Evolutionary conservation across 129 eudicot genomes (phyloP), one percentile per base, ranked within the genome.

Genomic region (Ambrosia artemisiifolia): DNA sequence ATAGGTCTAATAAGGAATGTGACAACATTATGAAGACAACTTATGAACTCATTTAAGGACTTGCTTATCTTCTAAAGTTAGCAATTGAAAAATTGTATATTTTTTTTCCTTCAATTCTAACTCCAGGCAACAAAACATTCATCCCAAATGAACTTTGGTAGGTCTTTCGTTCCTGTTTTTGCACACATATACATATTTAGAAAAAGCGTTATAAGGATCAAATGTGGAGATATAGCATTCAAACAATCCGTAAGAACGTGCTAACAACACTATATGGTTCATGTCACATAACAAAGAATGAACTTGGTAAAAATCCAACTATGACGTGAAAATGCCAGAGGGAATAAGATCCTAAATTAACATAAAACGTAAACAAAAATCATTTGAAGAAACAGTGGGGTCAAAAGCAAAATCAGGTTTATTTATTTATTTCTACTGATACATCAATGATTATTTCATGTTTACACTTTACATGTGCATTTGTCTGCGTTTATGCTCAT

Each of bases 51-150:
- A 19, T 19, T 18, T 43, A 65, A 17, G 42, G 28, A 9, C 60
- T 32, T 48, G 5, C 24, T 49, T n/a, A 68, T 33, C 30, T 68
- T 68, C 46, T 68, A 16, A n/a, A 49, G 28, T 68, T 68, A 49
- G 32, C 73, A 48, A 50, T 16, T 33, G 34, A 44, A 2, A 63
- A 24, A 24, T 61, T 34, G 14, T 6, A 16, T 7, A 44, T 47
- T 7, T 24, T 13, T 32, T 67, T 67, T 19, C 38, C 11, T 44
- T 47, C 17, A 24, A 3, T 40, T 57, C 67, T 51, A 19, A 55
- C 34, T 55, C 33, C 0, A 0, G 6, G 20, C n/a, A n/a, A n/a
- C n/a, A 55, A 19, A 19, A 9, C 6, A 20, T 24, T 55, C 35
- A 20, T 55, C n/a, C n/a, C 56, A 42, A n/a, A 57, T n/a, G 57